Evolutionary conservation across 2,329 filamentous ascomycete genomes (phyloP), one percentile per base, ranked within the genome.

Genomic region (Bipolaris oryzae): DNA sequence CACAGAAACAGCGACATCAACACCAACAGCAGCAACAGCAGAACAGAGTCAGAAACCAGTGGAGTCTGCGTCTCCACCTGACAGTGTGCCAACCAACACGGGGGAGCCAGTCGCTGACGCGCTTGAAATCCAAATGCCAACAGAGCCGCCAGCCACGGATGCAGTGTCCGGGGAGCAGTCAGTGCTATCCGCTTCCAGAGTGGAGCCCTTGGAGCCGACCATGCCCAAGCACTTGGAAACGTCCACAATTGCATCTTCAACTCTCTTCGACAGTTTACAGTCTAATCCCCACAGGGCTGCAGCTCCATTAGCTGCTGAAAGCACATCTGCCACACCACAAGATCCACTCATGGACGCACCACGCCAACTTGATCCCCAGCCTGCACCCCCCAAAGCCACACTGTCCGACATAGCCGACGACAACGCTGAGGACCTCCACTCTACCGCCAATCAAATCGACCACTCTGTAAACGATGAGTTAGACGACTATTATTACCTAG

Each of bases 61-160:
- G 39, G 73, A 74, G 37, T 54, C 57, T 57, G 51, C 60, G 21
- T 64, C 71, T 53, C 67, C 70, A 62, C 68, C 71, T 55, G 63
- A 59, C 41, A 73, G 60, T 49, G 68, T 56, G 47, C 56, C 66
- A 50, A 43, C 53, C 31, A 48, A 60, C 18, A 46, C 63, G 20
- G 69, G 68, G 68, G 71, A 73, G 47, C 53, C 61, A 42, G 38
- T 60, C 39, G 57, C 64, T 57, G 50, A 61, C 16, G 47, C 58
- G 34, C 58, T 70, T 50, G 62, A 57, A 50, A 46, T 50, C 43
- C 55, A 61, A 50, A 54, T 68, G 41, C 55, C 61, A 50, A 46
- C 66, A 61, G 54, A 62, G 39, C 53, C 57, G 59, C 58, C 60
- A 57, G 55, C 63, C 58, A 47, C 58, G 49, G 52, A 58, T 46